Percentiles rank a stretch among this genome's conserved stretches.
phyloP scores from a whole-genome alignment of 805 yeast genomes.

The Dipodascopsis tothii region DNA sequence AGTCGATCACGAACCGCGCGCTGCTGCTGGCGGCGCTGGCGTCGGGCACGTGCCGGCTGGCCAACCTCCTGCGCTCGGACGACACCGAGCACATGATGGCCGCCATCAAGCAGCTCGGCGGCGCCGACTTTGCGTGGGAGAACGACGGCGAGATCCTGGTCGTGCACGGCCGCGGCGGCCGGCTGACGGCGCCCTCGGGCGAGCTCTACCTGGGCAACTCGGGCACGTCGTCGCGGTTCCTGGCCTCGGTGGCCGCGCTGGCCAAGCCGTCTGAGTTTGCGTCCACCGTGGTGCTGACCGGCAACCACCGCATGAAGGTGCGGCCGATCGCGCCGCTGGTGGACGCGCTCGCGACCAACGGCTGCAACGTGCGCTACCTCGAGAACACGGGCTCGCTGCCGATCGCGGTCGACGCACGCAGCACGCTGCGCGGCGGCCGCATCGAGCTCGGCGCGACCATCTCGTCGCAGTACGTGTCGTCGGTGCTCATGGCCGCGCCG shows the following conservation, averaged over 20 bases:
- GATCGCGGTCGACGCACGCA: constrained; percentile 58
- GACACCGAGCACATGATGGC: constrained; percentile 92
- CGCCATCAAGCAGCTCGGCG: constrained; percentile 71
- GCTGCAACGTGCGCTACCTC: constrained; percentile 63
- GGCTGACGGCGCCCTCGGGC: constrained; percentile 52
- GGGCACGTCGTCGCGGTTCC: constrained; percentile 93
- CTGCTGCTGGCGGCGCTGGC: constrained; percentile 88
- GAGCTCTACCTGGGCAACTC: constrained; percentile 90
- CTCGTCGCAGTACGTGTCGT: constrained; percentile 94
- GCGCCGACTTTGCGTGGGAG: constrained; percentile 75
- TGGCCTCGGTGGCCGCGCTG: constrained; percentile 86
- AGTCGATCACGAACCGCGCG: constrained; percentile 94
- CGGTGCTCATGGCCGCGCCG: constrained; percentile 95
- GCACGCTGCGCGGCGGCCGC: constrained; percentile 77
- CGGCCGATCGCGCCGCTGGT: constrained; percentile 95
- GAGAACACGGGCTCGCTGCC: constrained; percentile 82
- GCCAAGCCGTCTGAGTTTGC: constrained; percentile 37
- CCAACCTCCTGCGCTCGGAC: constrained; percentile 86
- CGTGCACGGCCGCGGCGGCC: constrained; percentile 74
- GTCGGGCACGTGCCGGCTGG: constrained; percentile 70
- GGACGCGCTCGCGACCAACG: constrained; percentile 78
- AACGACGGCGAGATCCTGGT: constrained; percentile 83
- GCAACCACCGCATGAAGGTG: constrained; percentile 94
- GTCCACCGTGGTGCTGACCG: constrained; percentile 63
- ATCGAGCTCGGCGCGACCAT: constrained; percentile 93